Evolutionary conservation across 2,329 filamentous ascomycete genomes (phyloP).

Genomic region (Didymella pomorum): DNA sequence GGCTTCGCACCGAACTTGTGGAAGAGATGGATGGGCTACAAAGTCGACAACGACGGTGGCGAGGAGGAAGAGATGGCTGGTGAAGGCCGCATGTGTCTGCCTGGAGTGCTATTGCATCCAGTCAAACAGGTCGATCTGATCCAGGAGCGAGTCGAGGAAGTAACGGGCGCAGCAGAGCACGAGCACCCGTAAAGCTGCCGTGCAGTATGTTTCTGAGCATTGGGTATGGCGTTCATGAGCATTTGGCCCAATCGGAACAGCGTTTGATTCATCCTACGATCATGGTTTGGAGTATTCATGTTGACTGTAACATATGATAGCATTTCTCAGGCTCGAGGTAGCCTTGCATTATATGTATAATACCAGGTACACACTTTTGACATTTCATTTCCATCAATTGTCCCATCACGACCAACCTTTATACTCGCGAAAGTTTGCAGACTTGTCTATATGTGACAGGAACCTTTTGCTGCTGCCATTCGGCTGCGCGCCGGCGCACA

Average conservation of each 20-base stretch:
- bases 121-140: slow-evolving; percentile 61
- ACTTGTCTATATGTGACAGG: not conserved
- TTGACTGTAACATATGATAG: slow-evolving; percentile 6
- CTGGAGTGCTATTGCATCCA: slow-evolving; percentile 58
- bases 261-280: slow-evolving; percentile 3
- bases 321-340: slow-evolving; percentile 3
- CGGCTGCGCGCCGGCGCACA: not conserved
- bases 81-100: slow-evolving; percentile 60
- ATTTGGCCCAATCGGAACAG: slow-evolving; percentile 1
- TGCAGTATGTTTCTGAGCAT: not conserved
- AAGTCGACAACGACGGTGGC: slow-evolving; percentile 60
- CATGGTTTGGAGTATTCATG: slow-evolving; percentile 9
- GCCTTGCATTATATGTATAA: slow-evolving; percentile 5
- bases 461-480: not conserved
- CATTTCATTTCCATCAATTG: not conserved
- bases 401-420: not conserved
- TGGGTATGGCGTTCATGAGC: slow-evolving; percentile 10
- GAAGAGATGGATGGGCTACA: slow-evolving; percentile 64
- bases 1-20: slow-evolving; percentile 63
- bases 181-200: slow-evolving; percentile 7
- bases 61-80: slow-evolving; percentile 53
- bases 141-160: slow-evolving; percentile 49
- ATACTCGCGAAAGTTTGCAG: not conserved
- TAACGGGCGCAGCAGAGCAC: slow-evolving; percentile 2
- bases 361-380: not conserved